Conservation (phyloP, 805 yeast genomes). For the Kazachstania psychrophila region DNA sequence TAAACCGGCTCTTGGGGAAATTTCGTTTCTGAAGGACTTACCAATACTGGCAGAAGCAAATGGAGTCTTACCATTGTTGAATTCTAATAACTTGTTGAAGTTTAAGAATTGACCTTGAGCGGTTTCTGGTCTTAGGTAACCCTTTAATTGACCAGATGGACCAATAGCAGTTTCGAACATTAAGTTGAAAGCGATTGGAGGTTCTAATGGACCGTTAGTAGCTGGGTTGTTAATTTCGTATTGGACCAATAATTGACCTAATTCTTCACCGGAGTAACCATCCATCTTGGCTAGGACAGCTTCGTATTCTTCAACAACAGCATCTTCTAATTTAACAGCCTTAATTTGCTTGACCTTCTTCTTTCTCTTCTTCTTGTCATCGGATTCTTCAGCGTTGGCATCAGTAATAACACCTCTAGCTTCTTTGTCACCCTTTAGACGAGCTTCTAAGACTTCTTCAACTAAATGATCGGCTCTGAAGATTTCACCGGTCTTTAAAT, state of each 20-base stretch:
- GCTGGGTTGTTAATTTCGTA: slow-evolving; percentile 85
- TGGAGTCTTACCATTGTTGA: slow-evolving; percentile 94
- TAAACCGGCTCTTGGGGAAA: slow-evolving; percentile 95
- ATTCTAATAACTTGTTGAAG: slow-evolving; percentile 86
- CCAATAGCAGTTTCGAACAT: slow-evolving; percentile 99
- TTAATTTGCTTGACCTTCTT: slow-evolving; percentile 94
- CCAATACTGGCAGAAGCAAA: slow-evolving; percentile 99
- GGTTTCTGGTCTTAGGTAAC: slow-evolving; percentile 95
- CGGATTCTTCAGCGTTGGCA: slow-evolving; percentile 55
- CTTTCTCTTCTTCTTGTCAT: slow-evolving; percentile 86
- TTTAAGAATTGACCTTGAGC: slow-evolving; percentile 99
- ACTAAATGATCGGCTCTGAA: slow-evolving; percentile 97
- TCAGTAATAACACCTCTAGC: slow-evolving; percentile 76
- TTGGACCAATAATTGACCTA: slow-evolving; percentile 80
- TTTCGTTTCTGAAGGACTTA: slow-evolving; percentile 97
- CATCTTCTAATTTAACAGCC: slow-evolving; percentile 78
- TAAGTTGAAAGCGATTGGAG: slow-evolving; percentile 90
- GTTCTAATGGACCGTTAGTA: slow-evolving; percentile 75
- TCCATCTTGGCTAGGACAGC: slow-evolving; percentile 85
- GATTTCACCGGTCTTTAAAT: slow-evolving; percentile 90
- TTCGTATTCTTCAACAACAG: slow-evolving; percentile 71
- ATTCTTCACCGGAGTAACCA: slow-evolving; percentile 85
- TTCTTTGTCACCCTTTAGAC: slow-evolving; percentile 93
- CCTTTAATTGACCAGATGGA: slow-evolving; percentile 93
- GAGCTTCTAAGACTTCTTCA: slow-evolving; percentile 93